Conservation (phyloP, 1,139 yeast genomes). For the Saccharomyces hybrid region DNA sequence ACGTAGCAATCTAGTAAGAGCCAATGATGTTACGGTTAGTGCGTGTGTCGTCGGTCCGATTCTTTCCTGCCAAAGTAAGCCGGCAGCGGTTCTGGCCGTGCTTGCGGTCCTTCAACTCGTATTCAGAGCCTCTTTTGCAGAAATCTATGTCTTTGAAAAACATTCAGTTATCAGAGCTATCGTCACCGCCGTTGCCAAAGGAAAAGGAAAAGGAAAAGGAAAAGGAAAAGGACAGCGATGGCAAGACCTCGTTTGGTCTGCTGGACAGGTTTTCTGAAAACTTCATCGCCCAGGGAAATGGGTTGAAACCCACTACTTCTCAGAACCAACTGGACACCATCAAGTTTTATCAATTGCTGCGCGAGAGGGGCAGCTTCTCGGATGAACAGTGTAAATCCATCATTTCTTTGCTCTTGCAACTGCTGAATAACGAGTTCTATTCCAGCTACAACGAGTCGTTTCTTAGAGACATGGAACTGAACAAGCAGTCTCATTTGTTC, state of each 20-base stretch:
- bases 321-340: conserved; percentile 20
- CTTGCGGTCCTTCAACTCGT: background rate
- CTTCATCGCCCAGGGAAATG: conserved; percentile 24
- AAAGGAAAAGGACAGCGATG: conserved; percentile 1
- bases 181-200: background rate
- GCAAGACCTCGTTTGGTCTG: conserved; percentile 10
- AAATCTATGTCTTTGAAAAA: conserved; percentile 5
- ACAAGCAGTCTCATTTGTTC: conserved; percentile 78
- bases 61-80: background rate
- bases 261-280: conserved; percentile 27
- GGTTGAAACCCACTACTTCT: conserved; percentile 27
- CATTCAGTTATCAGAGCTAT: background rate
- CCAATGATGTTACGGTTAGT: background rate
- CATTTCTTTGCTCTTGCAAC: conserved; percentile 42
- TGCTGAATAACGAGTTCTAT: conserved; percentile 46
- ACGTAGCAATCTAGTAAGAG: background rate
- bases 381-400: conserved; percentile 48
- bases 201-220: conserved; percentile 2
- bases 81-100: background rate
- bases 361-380: conserved; percentile 39
- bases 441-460: conserved; percentile 50
- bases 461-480: conserved; percentile 64
- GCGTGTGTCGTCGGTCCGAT: background rate
- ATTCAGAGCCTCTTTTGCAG: background rate
- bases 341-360: conserved; percentile 8